Evolutionary conservation across 352 stramenopile species (phyloP).

Genomic region (Globisporangium solare): DNA sequence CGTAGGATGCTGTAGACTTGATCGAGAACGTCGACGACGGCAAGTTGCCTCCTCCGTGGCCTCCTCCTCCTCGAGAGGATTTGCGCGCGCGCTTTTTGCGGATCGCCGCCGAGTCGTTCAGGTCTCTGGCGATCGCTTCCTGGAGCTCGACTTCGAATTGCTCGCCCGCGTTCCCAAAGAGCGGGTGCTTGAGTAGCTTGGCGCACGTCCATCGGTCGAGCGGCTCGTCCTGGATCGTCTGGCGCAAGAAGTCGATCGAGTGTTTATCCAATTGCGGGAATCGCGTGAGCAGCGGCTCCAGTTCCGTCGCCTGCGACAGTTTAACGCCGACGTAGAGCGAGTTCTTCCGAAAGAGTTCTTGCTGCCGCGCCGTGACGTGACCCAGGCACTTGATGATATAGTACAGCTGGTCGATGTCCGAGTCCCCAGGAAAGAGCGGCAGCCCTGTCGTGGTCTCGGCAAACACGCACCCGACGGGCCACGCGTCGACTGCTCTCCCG

Average conservation of each 20-base stretch:
- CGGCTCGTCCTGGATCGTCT: constrained; percentile 75
- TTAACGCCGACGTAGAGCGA: constrained; percentile 79
- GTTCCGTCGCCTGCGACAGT: constrained; percentile 45
- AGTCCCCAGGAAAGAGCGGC: constrained; percentile 95
- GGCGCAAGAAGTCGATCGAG: constrained; percentile 61
- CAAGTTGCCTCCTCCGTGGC: neutral
- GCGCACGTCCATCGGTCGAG: constrained; percentile 77
- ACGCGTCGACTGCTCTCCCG: constrained; percentile 96
- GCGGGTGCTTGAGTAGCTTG: constrained; percentile 70
- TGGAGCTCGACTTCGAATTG: constrained; percentile 65
- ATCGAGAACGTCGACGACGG: constrained; percentile 6
- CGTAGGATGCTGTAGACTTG: constrained; percentile 15
- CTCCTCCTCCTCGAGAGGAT: constrained; percentile 17
- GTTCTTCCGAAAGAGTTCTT: constrained; percentile 82
- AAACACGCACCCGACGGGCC: constrained; percentile 95
- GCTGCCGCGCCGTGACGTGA: constrained; percentile 60
- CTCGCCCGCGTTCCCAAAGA: constrained; percentile 53
- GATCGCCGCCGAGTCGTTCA: constrained; percentile 52
- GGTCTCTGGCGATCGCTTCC: constrained; percentile 58
- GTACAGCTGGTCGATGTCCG: constrained; percentile 94
- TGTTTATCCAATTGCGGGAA: constrained; percentile 67
- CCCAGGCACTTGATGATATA: constrained; percentile 83
- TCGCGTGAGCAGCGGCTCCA: constrained; percentile 52
- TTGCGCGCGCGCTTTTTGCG: constrained; percentile 63
- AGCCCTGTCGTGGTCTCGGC: constrained; percentile 95